Percentiles rank a stretch among this genome's conserved stretches.
Conservation (phyloP, 352 stramenopile genomes). For the Phytophthora constricta region DNA sequence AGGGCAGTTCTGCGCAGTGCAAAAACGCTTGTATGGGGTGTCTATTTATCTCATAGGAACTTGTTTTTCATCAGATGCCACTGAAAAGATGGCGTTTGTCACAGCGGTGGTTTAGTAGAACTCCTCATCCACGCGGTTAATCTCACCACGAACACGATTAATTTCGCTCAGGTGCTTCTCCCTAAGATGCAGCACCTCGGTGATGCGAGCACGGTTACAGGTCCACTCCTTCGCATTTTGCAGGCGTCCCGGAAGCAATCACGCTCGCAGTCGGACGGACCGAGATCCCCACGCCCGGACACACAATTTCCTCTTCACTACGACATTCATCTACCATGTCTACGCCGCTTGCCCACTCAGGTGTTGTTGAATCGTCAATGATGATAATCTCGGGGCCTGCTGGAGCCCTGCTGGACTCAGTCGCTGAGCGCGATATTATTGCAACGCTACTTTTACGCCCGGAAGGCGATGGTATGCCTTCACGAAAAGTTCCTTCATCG, state of each 20-base stretch:
- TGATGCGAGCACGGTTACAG: too few species aligned
- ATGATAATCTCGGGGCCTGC: neutral
- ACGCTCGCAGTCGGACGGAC: neutral
- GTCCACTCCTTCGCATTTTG: neutral
- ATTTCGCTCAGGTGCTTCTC: too few species aligned
- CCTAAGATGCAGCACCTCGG: too few species aligned
- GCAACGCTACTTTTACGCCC: neutral
- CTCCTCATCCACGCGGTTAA: too few species aligned
- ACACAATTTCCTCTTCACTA: neutral
- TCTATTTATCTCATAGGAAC: too few species aligned
- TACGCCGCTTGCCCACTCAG: neutral
- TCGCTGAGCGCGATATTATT: neutral
- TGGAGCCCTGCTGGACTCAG: neutral
- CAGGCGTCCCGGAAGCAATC: neutral
- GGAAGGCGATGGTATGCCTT: neutral
- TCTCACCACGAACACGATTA: too few species aligned
- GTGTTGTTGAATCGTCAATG: neutral
- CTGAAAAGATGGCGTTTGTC: too few species aligned
- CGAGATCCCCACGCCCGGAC: neutral
- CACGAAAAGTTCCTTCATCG: neutral
- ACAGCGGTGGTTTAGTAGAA: too few species aligned
- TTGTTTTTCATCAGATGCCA: too few species aligned
- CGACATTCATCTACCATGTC: neutral
- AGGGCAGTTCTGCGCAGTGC: neutral
- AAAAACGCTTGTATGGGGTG: neutral